phyloP scores from a whole-genome alignment of 768 basidiomycete species.

The Lentinula detonsa region DNA sequence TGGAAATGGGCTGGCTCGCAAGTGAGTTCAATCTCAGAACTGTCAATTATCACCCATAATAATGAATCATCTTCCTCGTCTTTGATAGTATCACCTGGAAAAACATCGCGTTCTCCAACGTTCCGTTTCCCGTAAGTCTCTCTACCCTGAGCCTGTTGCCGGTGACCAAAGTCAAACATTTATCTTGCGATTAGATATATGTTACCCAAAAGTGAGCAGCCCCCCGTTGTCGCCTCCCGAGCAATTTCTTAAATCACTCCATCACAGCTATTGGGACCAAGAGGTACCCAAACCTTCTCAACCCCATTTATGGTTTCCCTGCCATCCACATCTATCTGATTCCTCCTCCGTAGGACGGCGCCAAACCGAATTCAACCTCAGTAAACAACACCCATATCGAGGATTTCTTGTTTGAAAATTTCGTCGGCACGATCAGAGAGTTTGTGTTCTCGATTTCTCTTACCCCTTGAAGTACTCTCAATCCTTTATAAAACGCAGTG shows the following conservation, averaged over 20 bases:
- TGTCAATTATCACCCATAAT: too few species aligned
- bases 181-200: conserved; percentile 38
- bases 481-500: conserved; percentile 13
- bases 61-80: neutral
- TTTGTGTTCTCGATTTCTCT: neutral
- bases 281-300: conserved; percentile 24
- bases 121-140: conserved; percentile 47
- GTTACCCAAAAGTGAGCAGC: conserved; percentile 54
- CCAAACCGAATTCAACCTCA: conserved; percentile 34
- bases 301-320: neutral
- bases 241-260: neutral
- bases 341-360: conserved; percentile 2
- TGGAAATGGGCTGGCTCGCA: conserved; percentile 50
- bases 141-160: neutral
- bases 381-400: conserved; percentile 50
- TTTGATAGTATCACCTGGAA: conserved; percentile 47
- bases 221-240: neutral
- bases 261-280: conserved; percentile 59
- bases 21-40: conserved; percentile 26
- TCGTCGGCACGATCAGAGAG: conserved; percentile 47
- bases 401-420: conserved; percentile 50
- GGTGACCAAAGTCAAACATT: neutral
- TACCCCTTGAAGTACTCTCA: conserved; percentile 5
- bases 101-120: conserved; percentile 46
- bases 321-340: neutral